Base-by-base conservation (phyloP, 805 yeast genomes). In the Candida suzukii region DNA sequence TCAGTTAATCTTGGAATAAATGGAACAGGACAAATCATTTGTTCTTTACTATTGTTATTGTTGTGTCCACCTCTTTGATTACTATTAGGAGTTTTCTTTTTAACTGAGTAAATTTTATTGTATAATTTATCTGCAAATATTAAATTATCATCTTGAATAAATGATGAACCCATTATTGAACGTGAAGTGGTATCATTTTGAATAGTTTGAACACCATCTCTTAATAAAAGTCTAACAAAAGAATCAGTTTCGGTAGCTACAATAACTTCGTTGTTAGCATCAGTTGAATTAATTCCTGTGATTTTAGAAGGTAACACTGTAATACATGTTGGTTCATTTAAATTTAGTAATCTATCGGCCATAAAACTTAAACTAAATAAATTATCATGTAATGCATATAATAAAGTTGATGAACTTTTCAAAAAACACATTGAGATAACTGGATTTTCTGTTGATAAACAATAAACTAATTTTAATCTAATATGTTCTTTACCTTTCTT, bases 1-100 rank as follows among this genome's bases (percentile, higher is more conserved):
- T 39, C 35, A 3, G 37, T 35, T 2, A 68, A 25, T 42, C 61
- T 54, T 2, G 70, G 70, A 13, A 66, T 53, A 30, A 57, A 64
- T 1, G 63, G 53, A 2, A 58, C 45, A 38, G 39, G 42, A 45
- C 54, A n/a, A n/a, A n/a, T n/a, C n/a, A n/a, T n/a, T n/a, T n/a
- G n/a, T n/a, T n/a, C n/a, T n/a, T n/a, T n/a, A n/a, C n/a, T n/a
- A n/a, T n/a, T n/a, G n/a, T n/a, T n/a, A n/a, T n/a, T n/a, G n/a
- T n/a, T n/a, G n/a, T n/a, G n/a, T n/a, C n/a, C n/a, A n/a, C n/a
- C n/a, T n/a, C n/a, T n/a, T n/a, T n/a, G n/a, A n/a, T n/a, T n/a
- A n/a, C n/a, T n/a, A n/a, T n/a, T n/a, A n/a, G n/a, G n/a, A n/a
- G n/a, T n/a, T 17, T 38, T 30, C 21, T 40, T 32, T 4, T 46